These are phyloP conservation scores for Trichoderma sp. DNA, from an alignment of 2,329 filamentous ascomycete genomes.

Conservation along the genomic window DNA sequence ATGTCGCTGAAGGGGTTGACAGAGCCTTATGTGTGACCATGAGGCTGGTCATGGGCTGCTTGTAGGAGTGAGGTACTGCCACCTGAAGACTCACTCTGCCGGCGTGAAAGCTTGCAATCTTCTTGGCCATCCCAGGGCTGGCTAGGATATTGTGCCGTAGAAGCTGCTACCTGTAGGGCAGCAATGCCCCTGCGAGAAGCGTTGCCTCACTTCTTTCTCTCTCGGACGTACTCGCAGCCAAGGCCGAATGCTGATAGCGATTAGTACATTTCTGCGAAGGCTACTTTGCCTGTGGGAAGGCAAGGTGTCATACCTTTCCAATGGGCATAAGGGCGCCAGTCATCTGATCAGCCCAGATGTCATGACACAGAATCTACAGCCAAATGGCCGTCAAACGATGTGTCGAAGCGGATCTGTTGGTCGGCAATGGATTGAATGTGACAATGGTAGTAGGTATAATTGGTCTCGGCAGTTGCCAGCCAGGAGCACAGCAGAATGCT, in stretches of 20 bases:
- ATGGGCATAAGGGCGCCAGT: slow-evolving; percentile 85
- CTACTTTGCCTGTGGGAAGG: background rate
- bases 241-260: slow-evolving; percentile 70
- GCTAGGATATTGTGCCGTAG: slow-evolving; percentile 35
- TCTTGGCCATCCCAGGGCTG: slow-evolving; percentile 1
- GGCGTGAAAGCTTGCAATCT: slow-evolving; percentile 4
- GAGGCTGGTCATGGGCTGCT: background rate
- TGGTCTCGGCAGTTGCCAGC: background rate
- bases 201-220: slow-evolving; percentile 92
- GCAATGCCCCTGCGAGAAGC: slow-evolving; percentile 86
- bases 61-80: background rate
- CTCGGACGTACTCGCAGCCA: slow-evolving; percentile 85
- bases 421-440: background rate
- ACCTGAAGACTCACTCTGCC: slow-evolving; percentile 8
- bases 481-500: background rate
- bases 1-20: slow-evolving; percentile 12
- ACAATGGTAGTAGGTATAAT: background rate
- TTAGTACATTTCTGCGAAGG: slow-evolving; percentile 15
- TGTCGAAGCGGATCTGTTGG: background rate
- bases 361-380: no score
- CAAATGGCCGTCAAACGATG: background rate
- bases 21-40: slow-evolving; percentile 12
- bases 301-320: slow-evolving; percentile 66
- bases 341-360: slow-evolving; percentile 51
- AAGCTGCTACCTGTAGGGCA: slow-evolving; percentile 63